Evolutionary conservation across 1,284 basidiomycete genomes (phyloP).

Genomic region (Nidula niveotomentosa): DNA sequence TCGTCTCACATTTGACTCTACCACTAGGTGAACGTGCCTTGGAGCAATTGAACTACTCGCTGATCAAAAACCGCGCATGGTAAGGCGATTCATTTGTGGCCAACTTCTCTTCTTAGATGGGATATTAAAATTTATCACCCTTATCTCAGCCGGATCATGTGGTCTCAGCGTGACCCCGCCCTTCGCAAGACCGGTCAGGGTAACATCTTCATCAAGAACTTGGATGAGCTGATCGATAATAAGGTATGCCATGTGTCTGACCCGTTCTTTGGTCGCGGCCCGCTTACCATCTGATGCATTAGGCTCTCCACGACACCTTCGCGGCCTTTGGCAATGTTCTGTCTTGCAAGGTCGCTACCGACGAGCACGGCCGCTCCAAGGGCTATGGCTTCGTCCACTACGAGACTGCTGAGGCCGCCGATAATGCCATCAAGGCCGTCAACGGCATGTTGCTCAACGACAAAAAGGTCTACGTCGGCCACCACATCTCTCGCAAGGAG

Average conservation of each 20-base stretch:
- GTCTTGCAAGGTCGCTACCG: constrained; percentile 99
- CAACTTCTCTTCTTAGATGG: not conserved
- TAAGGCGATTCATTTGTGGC: constrained; percentile 27
- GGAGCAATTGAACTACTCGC: constrained; percentile 99
- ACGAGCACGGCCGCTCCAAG: constrained; percentile 90
- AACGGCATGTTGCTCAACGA: constrained; percentile 99
- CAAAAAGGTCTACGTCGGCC: constrained; percentile 98
- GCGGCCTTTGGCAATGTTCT: constrained; percentile 98
- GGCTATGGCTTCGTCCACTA: constrained; percentile 99
- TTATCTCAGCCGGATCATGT: constrained; percentile 92
- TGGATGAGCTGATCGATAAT: constrained; percentile 99
- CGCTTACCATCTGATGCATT: not conserved
- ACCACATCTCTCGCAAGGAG: constrained; percentile 98
- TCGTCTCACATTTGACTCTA: constrained; percentile 5
- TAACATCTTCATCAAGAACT: constrained; percentile 99
- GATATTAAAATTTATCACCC: not conserved
- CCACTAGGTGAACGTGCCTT: constrained; percentile 89
- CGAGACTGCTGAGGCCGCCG: constrained; percentile 96
- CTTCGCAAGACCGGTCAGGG: constrained; percentile 99
- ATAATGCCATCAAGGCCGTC: constrained; percentile 96
- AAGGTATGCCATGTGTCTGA: constrained; percentile 57
- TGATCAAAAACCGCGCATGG: constrained; percentile 98
- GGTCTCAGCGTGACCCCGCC: constrained; percentile 99
- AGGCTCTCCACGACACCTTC: constrained; percentile 99
- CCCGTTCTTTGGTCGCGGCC: not conserved